Conservation (phyloP, 192 early-diverging fungal species). For the Backusella liffmaniae region DNA sequence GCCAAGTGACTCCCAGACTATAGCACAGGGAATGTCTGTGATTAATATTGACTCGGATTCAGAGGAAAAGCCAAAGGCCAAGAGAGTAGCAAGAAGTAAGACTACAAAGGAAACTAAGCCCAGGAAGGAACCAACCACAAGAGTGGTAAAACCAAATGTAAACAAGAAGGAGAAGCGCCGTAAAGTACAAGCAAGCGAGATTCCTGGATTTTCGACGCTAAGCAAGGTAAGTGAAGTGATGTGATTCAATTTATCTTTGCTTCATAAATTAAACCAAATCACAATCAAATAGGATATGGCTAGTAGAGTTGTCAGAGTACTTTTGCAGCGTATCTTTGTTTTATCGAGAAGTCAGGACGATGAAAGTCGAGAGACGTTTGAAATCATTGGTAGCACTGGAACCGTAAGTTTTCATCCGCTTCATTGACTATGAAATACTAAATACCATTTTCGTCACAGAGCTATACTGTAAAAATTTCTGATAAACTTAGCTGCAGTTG, state of each 20-base stretch:
- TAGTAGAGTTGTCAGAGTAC: conserved; percentile 6
- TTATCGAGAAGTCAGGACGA: not conserved
- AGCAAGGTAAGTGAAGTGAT: not conserved
- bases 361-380: not conserved
- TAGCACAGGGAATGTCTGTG: not conserved
- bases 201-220: not conserved
- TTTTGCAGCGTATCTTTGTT: conserved; percentile 17
- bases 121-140: not conserved
- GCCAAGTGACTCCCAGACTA: not conserved
- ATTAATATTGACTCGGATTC: not conserved
- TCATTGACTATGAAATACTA: not conserved
- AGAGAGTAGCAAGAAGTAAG: not conserved
- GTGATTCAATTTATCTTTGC: too few species aligned
- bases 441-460: not conserved
- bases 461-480: conserved; percentile 15
- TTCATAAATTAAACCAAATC: not conserved
- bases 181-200: not conserved
- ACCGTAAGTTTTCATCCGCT: conserved; percentile 10
- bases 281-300: not conserved
- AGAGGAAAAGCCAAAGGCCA: not conserved
- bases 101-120: not conserved
- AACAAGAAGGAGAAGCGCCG: not conserved
- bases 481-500: conserved; percentile 9
- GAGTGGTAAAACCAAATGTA: not conserved
- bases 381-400: conserved; percentile 22